Conservation (phyloP, 1,139 yeast genomes). For the Torulaspora pretoriensis region DNA sequence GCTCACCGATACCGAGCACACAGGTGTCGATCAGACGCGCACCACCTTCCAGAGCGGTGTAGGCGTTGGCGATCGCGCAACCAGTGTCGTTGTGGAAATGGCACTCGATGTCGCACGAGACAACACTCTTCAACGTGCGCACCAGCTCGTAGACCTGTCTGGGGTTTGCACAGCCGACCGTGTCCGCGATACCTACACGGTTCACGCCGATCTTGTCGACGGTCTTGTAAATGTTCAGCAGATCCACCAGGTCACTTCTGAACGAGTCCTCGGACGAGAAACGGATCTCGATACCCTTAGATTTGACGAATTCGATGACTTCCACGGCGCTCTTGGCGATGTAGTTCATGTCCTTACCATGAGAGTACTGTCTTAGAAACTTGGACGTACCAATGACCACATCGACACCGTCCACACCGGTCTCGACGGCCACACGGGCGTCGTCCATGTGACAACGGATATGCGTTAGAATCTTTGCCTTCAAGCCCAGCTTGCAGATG, state of each 20-base stretch:
- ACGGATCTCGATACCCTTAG: constrained; percentile 94
- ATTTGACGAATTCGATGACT: constrained; percentile 95
- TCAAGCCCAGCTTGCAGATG: constrained; percentile 92
- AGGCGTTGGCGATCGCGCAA: constrained; percentile 97
- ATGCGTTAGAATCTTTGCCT: constrained; percentile 87
- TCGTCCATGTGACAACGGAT: constrained; percentile 99
- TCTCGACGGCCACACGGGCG: constrained; percentile 92
- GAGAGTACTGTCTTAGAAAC: constrained; percentile 89
- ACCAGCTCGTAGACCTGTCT: constrained; percentile 97
- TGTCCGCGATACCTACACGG: constrained; percentile 98
- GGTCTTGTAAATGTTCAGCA: constrained; percentile 91
- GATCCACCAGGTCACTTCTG: constrained; percentile 93
- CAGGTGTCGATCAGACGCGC: constrained; percentile 93
- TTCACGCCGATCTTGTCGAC: constrained; percentile 97
- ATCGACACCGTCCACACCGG: constrained; percentile 99
- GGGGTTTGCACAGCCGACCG: constrained; percentile 98
- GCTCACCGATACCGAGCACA: constrained; percentile 96
- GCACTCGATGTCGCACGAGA: constrained; percentile 95
- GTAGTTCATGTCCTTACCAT: constrained; percentile 98
- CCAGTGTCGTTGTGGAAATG: constrained; percentile 99
- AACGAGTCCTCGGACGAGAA: constrained; percentile 97
- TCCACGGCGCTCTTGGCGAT: constrained; percentile 95
- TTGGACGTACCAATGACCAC: constrained; percentile 98
- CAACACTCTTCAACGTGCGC: constrained; percentile 87
- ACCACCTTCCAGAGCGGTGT: constrained; percentile 97